Percentiles rank a stretch among this genome's conserved stretches.
These are phyloP conservation scores for Flaveria ramosissima DNA, from an alignment of 129 eudicot species.

Conservation along the genomic window DNA sequence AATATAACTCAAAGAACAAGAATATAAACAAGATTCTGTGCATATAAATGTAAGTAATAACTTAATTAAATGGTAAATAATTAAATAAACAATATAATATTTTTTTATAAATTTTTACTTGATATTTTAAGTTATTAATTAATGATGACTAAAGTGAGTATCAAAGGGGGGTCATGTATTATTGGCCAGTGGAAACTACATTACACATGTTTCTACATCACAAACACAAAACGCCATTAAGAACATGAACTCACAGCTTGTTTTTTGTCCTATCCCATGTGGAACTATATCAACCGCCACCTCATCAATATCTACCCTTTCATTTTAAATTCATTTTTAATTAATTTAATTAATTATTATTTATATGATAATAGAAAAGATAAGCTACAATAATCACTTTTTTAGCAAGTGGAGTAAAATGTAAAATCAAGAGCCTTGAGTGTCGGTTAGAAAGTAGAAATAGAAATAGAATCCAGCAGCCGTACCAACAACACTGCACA, in stretches of 20 bases:
- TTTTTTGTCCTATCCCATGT: slow-evolving; percentile 33
- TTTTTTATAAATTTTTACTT: slow-evolving; percentile 2
- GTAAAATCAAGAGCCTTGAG: slow-evolving; percentile 24
- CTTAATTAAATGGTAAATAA: background rate
- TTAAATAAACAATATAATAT: background rate
- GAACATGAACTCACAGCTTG: slow-evolving; percentile 42
- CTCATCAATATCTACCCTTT: slow-evolving; percentile 1
- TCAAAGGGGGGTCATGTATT: slow-evolving; percentile 25
- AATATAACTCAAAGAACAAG: too few relatives aligned
- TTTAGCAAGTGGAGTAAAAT: slow-evolving; percentile 16
- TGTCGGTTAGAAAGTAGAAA: slow-evolving; percentile 20
- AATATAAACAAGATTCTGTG: too few relatives aligned
- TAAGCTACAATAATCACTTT: background rate
- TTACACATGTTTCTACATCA: slow-evolving; percentile 40
- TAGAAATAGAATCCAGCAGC: slow-evolving; percentile 31
- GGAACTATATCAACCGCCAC: slow-evolving; percentile 11
- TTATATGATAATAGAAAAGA: background rate
- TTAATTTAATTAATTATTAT: background rate
- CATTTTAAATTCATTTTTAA: background rate
- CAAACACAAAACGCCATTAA: slow-evolving; percentile 41
- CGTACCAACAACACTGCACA: slow-evolving; percentile 34
- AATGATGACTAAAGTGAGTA: slow-evolving; percentile 8
- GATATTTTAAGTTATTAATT: background rate
- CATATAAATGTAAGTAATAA: background rate
- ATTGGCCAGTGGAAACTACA: slow-evolving; percentile 22